phyloP scores from a whole-genome alignment of 2,329 filamentous ascomycete genomes.

The Pyrenochaeta sp. region DNA sequence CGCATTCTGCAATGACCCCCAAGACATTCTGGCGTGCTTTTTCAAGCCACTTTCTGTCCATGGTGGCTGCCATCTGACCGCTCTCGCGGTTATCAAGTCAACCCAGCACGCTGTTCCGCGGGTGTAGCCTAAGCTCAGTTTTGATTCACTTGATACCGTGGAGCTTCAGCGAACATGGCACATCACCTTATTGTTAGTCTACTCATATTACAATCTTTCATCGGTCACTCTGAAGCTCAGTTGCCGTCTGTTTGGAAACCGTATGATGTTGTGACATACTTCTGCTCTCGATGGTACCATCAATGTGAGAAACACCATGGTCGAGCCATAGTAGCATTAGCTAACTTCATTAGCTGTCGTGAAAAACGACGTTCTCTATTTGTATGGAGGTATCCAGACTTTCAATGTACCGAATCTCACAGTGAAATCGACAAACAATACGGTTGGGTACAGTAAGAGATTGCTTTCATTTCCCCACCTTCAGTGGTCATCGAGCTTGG shows the following conservation, averaged over 20 bases:
- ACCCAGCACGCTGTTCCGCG: background rate
- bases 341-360: slow-evolving; percentile 15
- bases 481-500: too few species aligned
- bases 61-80: background rate
- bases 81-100: background rate
- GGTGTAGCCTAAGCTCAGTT: background rate
- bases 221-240: slow-evolving; percentile 6
- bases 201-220: background rate
- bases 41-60: background rate
- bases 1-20: background rate
- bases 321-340: background rate
- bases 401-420: slow-evolving; percentile 14
- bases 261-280: slow-evolving; percentile 17
- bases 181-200: background rate
- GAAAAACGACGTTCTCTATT: slow-evolving; percentile 19
- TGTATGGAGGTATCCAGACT: slow-evolving; percentile 25
- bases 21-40: background rate
- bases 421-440: slow-evolving; percentile 11
- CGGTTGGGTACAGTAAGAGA: slow-evolving; percentile 11
- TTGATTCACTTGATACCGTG: background rate
- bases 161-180: background rate
- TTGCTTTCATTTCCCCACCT: background rate
- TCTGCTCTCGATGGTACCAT: slow-evolving; percentile 24
- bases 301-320: slow-evolving; percentile 4
- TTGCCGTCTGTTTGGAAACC: slow-evolving; percentile 17